These are phyloP conservation scores for Botrytis porri DNA, from an alignment of 2,329 filamentous ascomycete genomes.

Conservation along the genomic window DNA sequence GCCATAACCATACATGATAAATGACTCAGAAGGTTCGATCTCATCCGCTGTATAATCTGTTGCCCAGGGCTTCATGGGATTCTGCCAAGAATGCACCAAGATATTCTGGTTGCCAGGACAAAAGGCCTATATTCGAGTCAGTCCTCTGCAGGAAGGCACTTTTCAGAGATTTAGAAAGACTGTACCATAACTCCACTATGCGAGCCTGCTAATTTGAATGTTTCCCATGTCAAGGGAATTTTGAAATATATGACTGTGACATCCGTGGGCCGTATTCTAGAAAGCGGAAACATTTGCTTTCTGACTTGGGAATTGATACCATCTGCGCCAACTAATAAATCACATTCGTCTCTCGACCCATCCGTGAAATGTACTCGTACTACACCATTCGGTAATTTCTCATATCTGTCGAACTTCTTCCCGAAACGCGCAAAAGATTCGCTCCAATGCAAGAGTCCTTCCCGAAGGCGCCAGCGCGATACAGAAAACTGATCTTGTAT, in stretches of 20 bases:
- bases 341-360: slow-evolving; percentile 44
- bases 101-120: slow-evolving; percentile 33
- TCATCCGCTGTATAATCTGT: slow-evolving; percentile 27
- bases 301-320: slow-evolving; percentile 51
- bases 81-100: slow-evolving; percentile 32
- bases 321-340: slow-evolving; percentile 55
- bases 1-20: slow-evolving; percentile 35
- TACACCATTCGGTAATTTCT: slow-evolving; percentile 30
- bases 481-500: slow-evolving; percentile 32
- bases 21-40: slow-evolving; percentile 32
- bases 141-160: neutral
- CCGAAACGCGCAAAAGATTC: slow-evolving; percentile 36
- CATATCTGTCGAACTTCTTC: slow-evolving; percentile 33
- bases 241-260: slow-evolving; percentile 36
- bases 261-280: slow-evolving; percentile 25
- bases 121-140: slow-evolving; percentile 26
- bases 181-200: slow-evolving; percentile 30
- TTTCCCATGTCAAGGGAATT: slow-evolving; percentile 31
- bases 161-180: neutral
- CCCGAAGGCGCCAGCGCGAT: slow-evolving; percentile 30
- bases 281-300: slow-evolving; percentile 34
- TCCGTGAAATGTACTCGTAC: slow-evolving; percentile 45
- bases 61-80: slow-evolving; percentile 29
- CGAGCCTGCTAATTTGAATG: slow-evolving; percentile 25
- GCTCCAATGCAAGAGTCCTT: slow-evolving; percentile 29